Evolutionary conservation across 2,329 filamentous ascomycete species (phyloP).

Genomic region (Xylaria sp.): DNA sequence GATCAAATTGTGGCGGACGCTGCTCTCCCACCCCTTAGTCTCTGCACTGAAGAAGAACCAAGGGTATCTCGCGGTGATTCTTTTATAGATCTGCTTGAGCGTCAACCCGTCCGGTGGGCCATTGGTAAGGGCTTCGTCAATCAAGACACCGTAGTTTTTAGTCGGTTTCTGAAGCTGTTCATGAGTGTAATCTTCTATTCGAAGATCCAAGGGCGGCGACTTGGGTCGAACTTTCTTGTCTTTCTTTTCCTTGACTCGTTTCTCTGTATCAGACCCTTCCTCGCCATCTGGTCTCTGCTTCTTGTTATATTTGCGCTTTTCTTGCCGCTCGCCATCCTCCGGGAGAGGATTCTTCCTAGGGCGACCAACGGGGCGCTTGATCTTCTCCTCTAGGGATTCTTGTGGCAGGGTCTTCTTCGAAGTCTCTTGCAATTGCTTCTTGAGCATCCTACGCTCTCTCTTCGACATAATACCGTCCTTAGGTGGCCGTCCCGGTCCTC

Average conservation of each 20-base stretch:
- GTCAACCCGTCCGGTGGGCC: slow-evolving; percentile 65
- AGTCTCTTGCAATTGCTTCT: slow-evolving; percentile 66
- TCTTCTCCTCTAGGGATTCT: slow-evolving; percentile 58
- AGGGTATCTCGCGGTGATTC: slow-evolving; percentile 67
- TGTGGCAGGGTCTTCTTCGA: slow-evolving; percentile 63
- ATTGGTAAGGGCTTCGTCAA: slow-evolving; percentile 67
- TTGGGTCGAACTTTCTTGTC: slow-evolving; percentile 68
- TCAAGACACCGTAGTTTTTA: slow-evolving; percentile 70
- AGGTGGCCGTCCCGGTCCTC: slow-evolving; percentile 81
- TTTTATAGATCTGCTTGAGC: slow-evolving; percentile 71
- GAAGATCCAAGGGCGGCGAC: slow-evolving; percentile 67
- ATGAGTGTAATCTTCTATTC: slow-evolving; percentile 64
- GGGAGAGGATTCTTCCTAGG: slow-evolving; percentile 71
- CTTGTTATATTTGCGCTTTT: slow-evolving; percentile 75
- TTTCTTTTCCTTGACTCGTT: slow-evolving; percentile 66
- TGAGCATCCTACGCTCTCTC: slow-evolving; percentile 72
- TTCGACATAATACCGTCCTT: slow-evolving; percentile 89
- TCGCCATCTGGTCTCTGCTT: slow-evolving; percentile 67
- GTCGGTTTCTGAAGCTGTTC: slow-evolving; percentile 69
- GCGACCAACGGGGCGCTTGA: slow-evolving; percentile 73
- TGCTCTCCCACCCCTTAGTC: slow-evolving; percentile 74
- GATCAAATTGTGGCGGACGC: slow-evolving; percentile 71
- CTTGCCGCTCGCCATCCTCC: slow-evolving; percentile 65
- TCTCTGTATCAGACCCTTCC: slow-evolving; percentile 66
- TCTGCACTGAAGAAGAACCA: slow-evolving; percentile 69